phyloP scores from a whole-genome alignment of 2,329 filamentous ascomycete genomes.

The Berkeleyomyces rouxiae region DNA sequence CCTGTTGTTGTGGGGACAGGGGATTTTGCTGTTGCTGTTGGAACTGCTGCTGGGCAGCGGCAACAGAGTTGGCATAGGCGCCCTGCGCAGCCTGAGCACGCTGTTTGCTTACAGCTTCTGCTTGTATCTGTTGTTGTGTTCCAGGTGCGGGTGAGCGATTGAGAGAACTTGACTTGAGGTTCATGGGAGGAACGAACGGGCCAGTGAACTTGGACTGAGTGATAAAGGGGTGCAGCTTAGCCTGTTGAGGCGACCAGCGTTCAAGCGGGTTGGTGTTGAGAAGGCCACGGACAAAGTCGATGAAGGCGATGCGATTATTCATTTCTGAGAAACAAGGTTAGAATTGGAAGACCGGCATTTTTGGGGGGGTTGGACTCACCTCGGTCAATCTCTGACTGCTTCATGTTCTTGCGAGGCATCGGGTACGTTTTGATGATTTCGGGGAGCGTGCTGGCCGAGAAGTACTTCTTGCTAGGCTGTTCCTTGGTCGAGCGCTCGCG shows the following conservation, averaged over 20 bases:
- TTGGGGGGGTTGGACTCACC: slow-evolving; percentile 35
- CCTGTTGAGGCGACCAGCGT: slow-evolving; percentile 93
- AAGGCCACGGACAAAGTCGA: slow-evolving; percentile 89
- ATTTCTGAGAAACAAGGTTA: slow-evolving; percentile 50
- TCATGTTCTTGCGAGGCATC: slow-evolving; percentile 99
- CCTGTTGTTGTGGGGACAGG: slow-evolving; percentile 16
- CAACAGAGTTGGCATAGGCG: slow-evolving; percentile 51
- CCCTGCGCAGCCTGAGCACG: slow-evolving; percentile 52
- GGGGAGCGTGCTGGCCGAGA: slow-evolving; percentile 79
- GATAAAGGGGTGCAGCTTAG: slow-evolving; percentile 94
- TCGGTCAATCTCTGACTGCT: slow-evolving; percentile 87
- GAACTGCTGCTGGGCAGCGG: slow-evolving; percentile 18
- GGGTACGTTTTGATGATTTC: slow-evolving; percentile 97
- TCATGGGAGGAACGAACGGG: slow-evolving; percentile 93
- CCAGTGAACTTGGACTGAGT: slow-evolving; percentile 95
- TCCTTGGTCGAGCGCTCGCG: slow-evolving; percentile 92
- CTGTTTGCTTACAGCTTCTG: slow-evolving; percentile 86
- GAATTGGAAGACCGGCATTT: not conserved
- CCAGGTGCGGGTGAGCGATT: slow-evolving; percentile 82
- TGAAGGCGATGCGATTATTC: slow-evolving; percentile 93
- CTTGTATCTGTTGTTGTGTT: slow-evolving; percentile 89
- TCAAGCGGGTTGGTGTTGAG: slow-evolving; percentile 91
- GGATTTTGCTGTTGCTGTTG: slow-evolving; percentile 15
- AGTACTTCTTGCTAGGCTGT: slow-evolving; percentile 99
- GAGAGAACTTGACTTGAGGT: slow-evolving; percentile 70